Evolutionary conservation across 2,329 filamentous ascomycete genomes (phyloP), one percentile per base, ranked within the genome.

Genomic region (Thielaviopsis musarum): DNA sequence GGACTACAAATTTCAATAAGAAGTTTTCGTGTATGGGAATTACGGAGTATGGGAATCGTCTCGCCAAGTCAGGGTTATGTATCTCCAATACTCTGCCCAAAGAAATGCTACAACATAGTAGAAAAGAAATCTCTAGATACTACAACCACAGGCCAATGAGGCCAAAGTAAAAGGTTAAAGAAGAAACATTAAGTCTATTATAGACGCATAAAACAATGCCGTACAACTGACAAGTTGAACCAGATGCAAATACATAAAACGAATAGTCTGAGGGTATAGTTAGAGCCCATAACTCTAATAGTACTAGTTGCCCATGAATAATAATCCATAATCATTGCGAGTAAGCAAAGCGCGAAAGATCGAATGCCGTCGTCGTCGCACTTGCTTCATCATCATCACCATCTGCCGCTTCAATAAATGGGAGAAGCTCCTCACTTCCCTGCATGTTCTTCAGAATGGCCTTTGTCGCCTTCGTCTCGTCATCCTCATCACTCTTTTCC

Each of bases 361-460:
- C 55, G 21, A 62, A 30, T 5, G 49, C 9, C 15, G 52, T 30
- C 13, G 12, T 26, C 10, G 49, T 19, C 15, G 21, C 49, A 38
- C 57, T 54, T 17, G 49, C 58, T 17, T 24, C 19, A 17, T 66
- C 64, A 38, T 75, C 73, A 10, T 68, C 66, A 6, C 64, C 62
- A 13, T 75, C 74, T 19, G 71, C 71, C 61, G 77, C 76, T 62
- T 77, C 79, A 66, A 77, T 77, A 26, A 75, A 75, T 15, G 77
- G 68, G 62, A 82, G 74, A 59, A 79, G 72, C 60, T 83, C 80
- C 65, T 83, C 80, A 64, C 79, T 82, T 15, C 80, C 79, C 48
- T 61, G 59, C 51, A 41, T 34, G 17, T 22, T 55, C 22, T 34
- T 13, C 53, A 55, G 52, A 22, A 21, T 59, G 17, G 5, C 17